Evolutionary conservation across 768 basidiomycete genomes (phyloP).

Genomic region (Hortiboletus campestris): DNA sequence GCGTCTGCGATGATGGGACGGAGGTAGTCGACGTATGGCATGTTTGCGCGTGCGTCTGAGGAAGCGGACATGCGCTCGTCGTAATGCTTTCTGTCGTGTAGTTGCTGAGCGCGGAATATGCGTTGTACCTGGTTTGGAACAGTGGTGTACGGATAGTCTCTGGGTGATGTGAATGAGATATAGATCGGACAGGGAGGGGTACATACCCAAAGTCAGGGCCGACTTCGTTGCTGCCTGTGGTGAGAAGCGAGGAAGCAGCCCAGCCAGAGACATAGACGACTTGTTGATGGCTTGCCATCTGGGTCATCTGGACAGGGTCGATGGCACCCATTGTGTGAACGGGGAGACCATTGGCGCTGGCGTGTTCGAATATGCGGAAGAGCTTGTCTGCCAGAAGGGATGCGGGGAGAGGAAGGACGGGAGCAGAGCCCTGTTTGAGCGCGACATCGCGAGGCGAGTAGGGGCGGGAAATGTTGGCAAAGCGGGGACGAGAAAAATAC

Average conservation of each 20-base stretch:
- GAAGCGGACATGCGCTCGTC: slow-evolving; percentile 75
- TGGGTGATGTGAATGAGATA: slow-evolving; percentile 28
- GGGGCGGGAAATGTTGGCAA: slow-evolving; percentile 67
- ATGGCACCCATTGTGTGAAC: slow-evolving; percentile 93
- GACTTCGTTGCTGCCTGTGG: slow-evolving; percentile 88
- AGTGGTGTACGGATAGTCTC: slow-evolving; percentile 94
- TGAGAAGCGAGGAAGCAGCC: slow-evolving; percentile 83
- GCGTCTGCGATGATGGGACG: slow-evolving; percentile 93
- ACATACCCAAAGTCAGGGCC: slow-evolving; percentile 84
- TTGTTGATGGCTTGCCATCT: slow-evolving; percentile 86
- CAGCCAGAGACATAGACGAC: slow-evolving; percentile 92
- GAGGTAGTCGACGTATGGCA: slow-evolving; percentile 84
- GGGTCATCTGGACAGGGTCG: slow-evolving; percentile 93
- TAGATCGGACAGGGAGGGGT: too few species aligned
- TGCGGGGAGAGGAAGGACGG: slow-evolving; percentile 72
- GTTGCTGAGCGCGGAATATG: slow-evolving; percentile 85
- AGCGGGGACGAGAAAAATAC: slow-evolving; percentile 79
- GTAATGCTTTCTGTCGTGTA: slow-evolving; percentile 92
- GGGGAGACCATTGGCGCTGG: slow-evolving; percentile 61
- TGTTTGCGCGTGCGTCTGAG: slow-evolving; percentile 59
- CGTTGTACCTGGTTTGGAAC: slow-evolving; percentile 95
- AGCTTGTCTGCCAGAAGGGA: slow-evolving; percentile 85
- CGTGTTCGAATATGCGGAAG: slow-evolving; percentile 61
- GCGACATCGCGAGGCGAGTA: slow-evolving; percentile 81
- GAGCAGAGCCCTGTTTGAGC: slow-evolving; percentile 85